phyloP scores from a whole-genome alignment of 163 green algal genomes.

The Coccomyxa subellipsoidea region DNA sequence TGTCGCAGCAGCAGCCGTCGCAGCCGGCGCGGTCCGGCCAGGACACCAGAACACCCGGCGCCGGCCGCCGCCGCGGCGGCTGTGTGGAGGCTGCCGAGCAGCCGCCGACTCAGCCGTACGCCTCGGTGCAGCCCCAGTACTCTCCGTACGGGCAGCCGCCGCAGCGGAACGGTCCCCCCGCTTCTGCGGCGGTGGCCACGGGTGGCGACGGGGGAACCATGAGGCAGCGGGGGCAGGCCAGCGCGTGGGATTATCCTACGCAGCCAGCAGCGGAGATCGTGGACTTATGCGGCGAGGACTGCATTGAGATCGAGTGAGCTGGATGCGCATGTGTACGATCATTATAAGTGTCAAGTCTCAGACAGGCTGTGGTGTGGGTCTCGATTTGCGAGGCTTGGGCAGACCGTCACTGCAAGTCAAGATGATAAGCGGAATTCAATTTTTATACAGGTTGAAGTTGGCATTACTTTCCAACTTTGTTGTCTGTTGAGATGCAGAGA shows the following conservation, averaged over 20 bases:
- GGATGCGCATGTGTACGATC: too few species aligned
- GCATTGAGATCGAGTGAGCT: background rate
- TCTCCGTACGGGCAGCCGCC: background rate
- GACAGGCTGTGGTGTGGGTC: too few species aligned
- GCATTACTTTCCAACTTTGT: too few species aligned
- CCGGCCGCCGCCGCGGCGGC: too few species aligned
- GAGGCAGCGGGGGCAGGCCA: background rate
- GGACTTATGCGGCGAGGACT: background rate
- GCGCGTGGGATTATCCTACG: background rate
- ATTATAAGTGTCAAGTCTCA: too few species aligned
- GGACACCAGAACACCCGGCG: too few species aligned
- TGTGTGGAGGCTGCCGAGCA: background rate
- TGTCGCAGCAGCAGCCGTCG: background rate
- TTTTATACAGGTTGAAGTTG: too few species aligned
- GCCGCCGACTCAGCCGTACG: background rate
- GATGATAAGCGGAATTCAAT: too few species aligned
- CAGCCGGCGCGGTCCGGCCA: background rate
- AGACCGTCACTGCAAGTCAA: too few species aligned
- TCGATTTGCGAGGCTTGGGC: too few species aligned
- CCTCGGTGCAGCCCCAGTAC: background rate
- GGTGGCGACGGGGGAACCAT: background rate
- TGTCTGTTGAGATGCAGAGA: too few species aligned
- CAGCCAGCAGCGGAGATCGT: background rate
- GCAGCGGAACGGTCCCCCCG: background rate
- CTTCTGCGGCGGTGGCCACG: background rate